These are phyloP conservation scores for Zopfia rhizophila DNA, from an alignment of 2,329 filamentous ascomycete species.

Conservation along the genomic window DNA sequence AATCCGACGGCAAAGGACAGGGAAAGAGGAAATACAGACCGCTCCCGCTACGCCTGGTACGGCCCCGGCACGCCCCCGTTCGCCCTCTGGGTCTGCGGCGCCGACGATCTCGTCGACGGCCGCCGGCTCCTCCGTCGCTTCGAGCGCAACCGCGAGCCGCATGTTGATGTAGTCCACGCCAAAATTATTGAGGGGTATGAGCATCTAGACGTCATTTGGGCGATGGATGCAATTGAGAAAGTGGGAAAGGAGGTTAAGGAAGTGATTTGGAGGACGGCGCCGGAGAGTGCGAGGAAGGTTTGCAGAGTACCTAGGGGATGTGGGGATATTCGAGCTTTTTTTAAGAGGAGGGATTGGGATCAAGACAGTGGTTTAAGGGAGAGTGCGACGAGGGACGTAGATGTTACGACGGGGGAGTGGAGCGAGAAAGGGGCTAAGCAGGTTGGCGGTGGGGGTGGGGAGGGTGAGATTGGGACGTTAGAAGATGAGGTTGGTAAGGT, in stretches of 20 bases:
- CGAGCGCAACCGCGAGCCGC: conserved; percentile 79
- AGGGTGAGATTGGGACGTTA: conserved; percentile 28
- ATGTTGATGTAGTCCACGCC: conserved; percentile 81
- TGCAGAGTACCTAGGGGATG: conserved; percentile 75
- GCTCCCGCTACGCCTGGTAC: conserved; percentile 76
- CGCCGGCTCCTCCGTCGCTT: conserved; percentile 77
- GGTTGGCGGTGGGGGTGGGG: conserved; percentile 38
- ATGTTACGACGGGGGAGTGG: conserved; percentile 44
- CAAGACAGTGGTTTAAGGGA: conserved; percentile 17
- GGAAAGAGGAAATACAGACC: conserved; percentile 50
- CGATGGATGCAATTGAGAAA: conserved; percentile 85
- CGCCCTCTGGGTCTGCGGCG: conserved; percentile 87
- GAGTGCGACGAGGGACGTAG: conserved; percentile 33
- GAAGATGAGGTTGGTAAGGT: conserved; percentile 7
- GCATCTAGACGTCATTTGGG: conserved; percentile 95
- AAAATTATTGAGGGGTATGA: conserved; percentile 87
- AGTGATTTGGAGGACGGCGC: conserved; percentile 82
- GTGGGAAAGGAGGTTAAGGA: conserved; percentile 84
- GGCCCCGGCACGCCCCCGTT: conserved; percentile 81
- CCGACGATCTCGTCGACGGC: conserved; percentile 87
- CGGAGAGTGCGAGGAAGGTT: conserved; percentile 63
- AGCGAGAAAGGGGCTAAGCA: conserved; percentile 39
- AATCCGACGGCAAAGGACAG: conserved; percentile 5
- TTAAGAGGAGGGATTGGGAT: conserved; percentile 24
- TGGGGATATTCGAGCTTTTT: conserved; percentile 55